phyloP scores from a whole-genome alignment of 345 rosid genomes.

The Xanthoceras sorbifolium region DNA sequence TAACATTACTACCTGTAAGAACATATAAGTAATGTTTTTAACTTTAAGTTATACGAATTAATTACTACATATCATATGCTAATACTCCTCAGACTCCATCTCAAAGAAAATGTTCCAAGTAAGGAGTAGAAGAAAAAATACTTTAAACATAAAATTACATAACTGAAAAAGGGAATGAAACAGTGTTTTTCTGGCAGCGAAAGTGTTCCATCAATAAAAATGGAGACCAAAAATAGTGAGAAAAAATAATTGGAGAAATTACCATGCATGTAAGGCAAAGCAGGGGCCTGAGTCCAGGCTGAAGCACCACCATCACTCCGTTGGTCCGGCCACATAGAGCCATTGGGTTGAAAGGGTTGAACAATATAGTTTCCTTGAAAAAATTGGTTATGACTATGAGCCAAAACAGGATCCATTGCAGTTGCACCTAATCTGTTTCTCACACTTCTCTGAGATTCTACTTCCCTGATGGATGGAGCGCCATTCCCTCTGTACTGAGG shows the following conservation, averaged over 20 bases:
- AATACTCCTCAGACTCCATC: not conserved
- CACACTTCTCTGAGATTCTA: constrained; percentile 53
- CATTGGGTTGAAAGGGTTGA: constrained; percentile 53
- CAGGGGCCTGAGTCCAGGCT: constrained; percentile 59
- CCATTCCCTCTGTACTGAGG: constrained; percentile 48
- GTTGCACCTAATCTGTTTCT: constrained; percentile 58
- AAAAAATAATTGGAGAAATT: constrained; percentile 19
- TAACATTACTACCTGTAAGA: constrained; percentile 43
- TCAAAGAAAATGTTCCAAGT: not conserved
- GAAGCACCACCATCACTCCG: constrained; percentile 48
- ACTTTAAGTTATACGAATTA: not conserved
- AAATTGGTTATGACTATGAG: constrained; percentile 46
- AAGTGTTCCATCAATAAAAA: constrained; percentile 1
- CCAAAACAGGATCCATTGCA: constrained; percentile 54
- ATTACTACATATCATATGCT: not conserved
- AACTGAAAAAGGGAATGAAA: not conserved
- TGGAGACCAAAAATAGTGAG: not conserved
- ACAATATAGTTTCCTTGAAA: constrained; percentile 57
- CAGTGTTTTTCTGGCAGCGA: constrained; percentile 5
- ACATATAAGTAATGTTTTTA: not conserved
- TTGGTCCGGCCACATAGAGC: constrained; percentile 54
- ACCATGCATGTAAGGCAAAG: constrained; percentile 68
- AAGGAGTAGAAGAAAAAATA: not conserved
- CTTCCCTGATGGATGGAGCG: constrained; percentile 46
- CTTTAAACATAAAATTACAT: not conserved